Conservation (phyloP, 2,329 filamentous ascomycete genomes). For the Ophiosphaerella herpotricha region DNA sequence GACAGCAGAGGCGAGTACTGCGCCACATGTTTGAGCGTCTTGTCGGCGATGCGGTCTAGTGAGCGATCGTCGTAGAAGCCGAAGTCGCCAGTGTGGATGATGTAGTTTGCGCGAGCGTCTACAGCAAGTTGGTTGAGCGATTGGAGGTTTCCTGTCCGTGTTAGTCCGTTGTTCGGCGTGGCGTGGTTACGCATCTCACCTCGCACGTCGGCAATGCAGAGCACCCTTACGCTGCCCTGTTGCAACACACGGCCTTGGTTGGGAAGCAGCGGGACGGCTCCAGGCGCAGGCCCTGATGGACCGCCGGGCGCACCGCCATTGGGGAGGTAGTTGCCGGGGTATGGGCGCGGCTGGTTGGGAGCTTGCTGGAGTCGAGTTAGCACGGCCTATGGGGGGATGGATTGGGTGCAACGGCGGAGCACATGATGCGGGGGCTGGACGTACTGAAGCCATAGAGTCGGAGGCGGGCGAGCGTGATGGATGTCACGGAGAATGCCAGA, state of each 20-base stretch:
- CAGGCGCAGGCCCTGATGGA: constrained; percentile 49
- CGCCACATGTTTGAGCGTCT: constrained; percentile 97
- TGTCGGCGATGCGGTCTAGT: constrained; percentile 95
- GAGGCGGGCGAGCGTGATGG: constrained; percentile 21
- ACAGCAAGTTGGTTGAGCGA: constrained; percentile 96
- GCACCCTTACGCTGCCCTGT: constrained; percentile 53
- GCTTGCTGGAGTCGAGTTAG: constrained; percentile 50
- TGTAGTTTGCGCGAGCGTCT: constrained; percentile 92
- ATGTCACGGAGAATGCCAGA: constrained; percentile 26
- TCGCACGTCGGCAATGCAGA: constrained; percentile 59
- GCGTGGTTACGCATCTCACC: constrained; percentile 38
- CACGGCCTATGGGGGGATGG: constrained; percentile 13
- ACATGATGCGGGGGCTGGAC: constrained; percentile 11
- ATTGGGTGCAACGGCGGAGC: constrained; percentile 1
- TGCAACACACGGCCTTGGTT: constrained; percentile 60
- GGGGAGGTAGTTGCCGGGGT: constrained; percentile 53
- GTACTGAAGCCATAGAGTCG: constrained; percentile 43
- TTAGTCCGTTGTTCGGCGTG: constrained; percentile 9
- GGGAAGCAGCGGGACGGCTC: constrained; percentile 54
- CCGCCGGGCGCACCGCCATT: constrained; percentile 51
- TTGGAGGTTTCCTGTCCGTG: constrained; percentile 79
- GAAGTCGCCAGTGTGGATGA: constrained; percentile 98
- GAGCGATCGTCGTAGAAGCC: constrained; percentile 98
- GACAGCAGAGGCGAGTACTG: constrained; percentile 95
- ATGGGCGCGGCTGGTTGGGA: constrained; percentile 56